Evolutionary conservation across 441 rosid species (phyloP).

Genomic region (Jatropha podagrica): DNA sequence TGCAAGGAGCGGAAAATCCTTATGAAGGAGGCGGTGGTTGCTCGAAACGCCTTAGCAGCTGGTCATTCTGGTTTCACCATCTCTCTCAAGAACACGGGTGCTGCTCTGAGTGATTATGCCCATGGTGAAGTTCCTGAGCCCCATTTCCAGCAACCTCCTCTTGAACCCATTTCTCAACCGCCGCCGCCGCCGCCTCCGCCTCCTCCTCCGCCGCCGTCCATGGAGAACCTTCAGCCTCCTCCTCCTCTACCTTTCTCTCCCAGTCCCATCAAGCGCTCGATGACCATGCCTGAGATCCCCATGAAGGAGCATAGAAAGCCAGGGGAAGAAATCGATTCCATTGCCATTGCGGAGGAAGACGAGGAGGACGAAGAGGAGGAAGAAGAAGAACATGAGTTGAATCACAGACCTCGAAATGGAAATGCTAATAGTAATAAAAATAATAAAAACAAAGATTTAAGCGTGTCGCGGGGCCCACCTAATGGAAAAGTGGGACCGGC

Average conservation of each 20-base stretch:
- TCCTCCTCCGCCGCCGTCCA: conserved; percentile 42
- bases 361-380: conserved; percentile 45
- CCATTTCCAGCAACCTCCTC: conserved; percentile 13
- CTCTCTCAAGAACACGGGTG: conserved; percentile 84
- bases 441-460: conserved; percentile 23
- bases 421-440: conserved; percentile 16
- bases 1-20: conserved; percentile 70
- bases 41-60: conserved; percentile 86
- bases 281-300: conserved; percentile 71
- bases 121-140: conserved; percentile 67
- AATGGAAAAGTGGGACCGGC: conserved; percentile 27
- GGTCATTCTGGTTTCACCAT: conserved; percentile 75
- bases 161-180: conserved; percentile 2
- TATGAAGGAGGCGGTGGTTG: conserved; percentile 71
- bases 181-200: conserved; percentile 32
- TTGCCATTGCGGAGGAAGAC: conserved; percentile 49
- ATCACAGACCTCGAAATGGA: conserved; percentile 32
- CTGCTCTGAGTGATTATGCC: conserved; percentile 83
- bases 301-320: conserved; percentile 37
- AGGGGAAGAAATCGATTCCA: conserved; percentile 33
- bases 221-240: conserved; percentile 43
- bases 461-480: conserved; percentile 22
- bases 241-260: conserved; percentile 43
- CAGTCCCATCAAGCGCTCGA: conserved; percentile 60
- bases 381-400: conserved; percentile 39